Conservation (phyloP, 306 rosid species). For the Geum urbanum region DNA sequence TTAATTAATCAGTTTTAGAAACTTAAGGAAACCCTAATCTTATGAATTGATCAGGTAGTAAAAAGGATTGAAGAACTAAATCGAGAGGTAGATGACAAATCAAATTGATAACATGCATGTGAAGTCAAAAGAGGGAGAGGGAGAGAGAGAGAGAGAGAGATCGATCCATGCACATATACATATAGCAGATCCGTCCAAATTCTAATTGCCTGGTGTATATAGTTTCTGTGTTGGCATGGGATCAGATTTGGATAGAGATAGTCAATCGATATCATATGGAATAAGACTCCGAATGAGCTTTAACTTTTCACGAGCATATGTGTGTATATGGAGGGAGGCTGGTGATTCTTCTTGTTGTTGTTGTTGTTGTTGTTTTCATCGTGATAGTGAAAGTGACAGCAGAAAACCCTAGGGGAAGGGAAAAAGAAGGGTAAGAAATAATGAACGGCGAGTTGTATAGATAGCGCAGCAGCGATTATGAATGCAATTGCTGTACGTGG, state of each 20-base stretch:
- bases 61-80: neutral
- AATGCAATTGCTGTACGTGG: neutral
- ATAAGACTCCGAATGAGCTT: neutral
- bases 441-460: neutral
- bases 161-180: neutral
- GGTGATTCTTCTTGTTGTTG: neutral
- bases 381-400: slow-evolving; percentile 24
- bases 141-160: too few relatives aligned
- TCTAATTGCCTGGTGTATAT: neutral
- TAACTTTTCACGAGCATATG: neutral
- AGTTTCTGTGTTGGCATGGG: neutral
- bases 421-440: slow-evolving; percentile 2
- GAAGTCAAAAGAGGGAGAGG: neutral
- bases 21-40: neutral
- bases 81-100: neutral
- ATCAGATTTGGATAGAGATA: slow-evolving; percentile 4
- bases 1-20: neutral
- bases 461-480: neutral
- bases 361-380: neutral
- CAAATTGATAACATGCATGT: neutral
- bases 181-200: neutral
- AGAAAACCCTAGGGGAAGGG: slow-evolving; percentile 15
- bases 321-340: neutral
- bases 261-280: neutral
- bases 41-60: neutral